These are phyloP conservation scores for Ottelia alismoides DNA, from an alignment of 106 monocot genomes.

Conservation along the genomic window DNA sequence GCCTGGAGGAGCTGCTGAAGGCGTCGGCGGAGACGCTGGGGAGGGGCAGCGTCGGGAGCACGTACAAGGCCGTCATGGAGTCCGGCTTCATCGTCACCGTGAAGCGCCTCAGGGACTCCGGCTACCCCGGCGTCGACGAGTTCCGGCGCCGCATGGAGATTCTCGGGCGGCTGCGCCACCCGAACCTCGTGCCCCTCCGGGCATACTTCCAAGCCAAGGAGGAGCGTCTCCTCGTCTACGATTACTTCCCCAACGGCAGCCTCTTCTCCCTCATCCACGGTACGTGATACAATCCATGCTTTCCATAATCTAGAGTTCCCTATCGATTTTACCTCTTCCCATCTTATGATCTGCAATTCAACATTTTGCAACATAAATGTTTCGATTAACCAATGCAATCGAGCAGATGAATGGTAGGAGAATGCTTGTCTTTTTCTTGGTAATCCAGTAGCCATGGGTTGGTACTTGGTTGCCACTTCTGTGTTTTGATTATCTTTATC, in stretches of 20 bases:
- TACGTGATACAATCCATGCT: too few relatives aligned
- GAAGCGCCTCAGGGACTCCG: conserved; percentile 65
- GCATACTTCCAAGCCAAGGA: conserved; percentile 97
- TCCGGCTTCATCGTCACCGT: conserved; percentile 92
- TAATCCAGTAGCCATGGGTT: too few relatives aligned
- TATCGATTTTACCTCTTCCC: too few relatives aligned
- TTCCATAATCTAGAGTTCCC: too few relatives aligned
- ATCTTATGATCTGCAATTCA: too few relatives aligned
- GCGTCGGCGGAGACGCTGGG: conserved; percentile 97
- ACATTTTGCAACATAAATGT: too few relatives aligned
- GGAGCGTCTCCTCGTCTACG: conserved; percentile 88
- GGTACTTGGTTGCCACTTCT: too few relatives aligned
- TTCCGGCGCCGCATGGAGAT: conserved; percentile 60
- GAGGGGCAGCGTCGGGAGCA: conserved; percentile 75
- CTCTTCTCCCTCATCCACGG: conserved; percentile 97
- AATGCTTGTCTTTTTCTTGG: too few relatives aligned
- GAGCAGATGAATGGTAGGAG: too few relatives aligned
- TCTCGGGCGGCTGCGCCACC: conserved; percentile 69
- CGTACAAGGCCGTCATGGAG: conserved; percentile 98
- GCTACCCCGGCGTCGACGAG: conserved; percentile 26
- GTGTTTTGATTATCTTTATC: too few relatives aligned
- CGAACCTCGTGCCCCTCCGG: conserved; percentile 72
- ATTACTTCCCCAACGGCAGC: conserved; percentile 98
- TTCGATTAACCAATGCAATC: too few relatives aligned
- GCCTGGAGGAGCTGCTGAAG: conserved; percentile 76